Evolutionary conservation across 768 basidiomycete species (phyloP), one percentile per base, ranked within the genome.

Genomic region (Mycena filopes): DNA sequence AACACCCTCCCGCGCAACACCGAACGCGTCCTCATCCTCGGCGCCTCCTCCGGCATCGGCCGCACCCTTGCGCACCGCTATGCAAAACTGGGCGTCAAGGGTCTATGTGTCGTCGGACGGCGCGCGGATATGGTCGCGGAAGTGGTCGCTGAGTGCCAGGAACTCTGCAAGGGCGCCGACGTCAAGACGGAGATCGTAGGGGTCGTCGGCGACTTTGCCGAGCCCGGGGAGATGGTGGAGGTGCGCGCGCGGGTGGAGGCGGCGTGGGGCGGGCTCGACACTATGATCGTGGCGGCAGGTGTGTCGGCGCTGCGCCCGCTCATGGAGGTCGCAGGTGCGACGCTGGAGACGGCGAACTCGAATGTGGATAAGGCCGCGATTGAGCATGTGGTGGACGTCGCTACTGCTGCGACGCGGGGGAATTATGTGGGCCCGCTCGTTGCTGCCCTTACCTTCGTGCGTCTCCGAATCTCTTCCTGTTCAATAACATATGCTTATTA

Each of bases 11-110:
- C 80, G 10, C 78, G 74, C n/a, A 60, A 60, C 1, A 66, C 80
- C 3, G 95, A 97, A 73, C 87, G 93, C 0, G 90, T 96, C 8
- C 75, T 98, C 2, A 80, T 98, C 51, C 75, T 98, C 8, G 96
- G 96, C 7, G 94, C 91, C 1, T 91, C 93, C 2, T 90, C 90
- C 48, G 96, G 96, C 0, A 88, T 97, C 26, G 96, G 96, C 1
- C 83, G 85, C 42, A 80, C 84, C 5, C 79, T 96, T 45, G 93
- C 94, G 1, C 79, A 82, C 15, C 79, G 84, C 65, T 96, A 96
- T 69, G 89, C 92, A 7, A 74, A 80, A 58, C 82, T 92, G n/a
- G 94, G 94, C 9, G 93, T 62, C 93, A 10, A 81, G 81, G 55
- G 84, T 92, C 10, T 95, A 1, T 65, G 91, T 71, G 71, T 96